A percentile compares a stretch with the other conserved stretches of the same genome.
Conservation (phyloP, 1,139 yeast genomes). For the Scheffersomyces parashehatae region DNA sequence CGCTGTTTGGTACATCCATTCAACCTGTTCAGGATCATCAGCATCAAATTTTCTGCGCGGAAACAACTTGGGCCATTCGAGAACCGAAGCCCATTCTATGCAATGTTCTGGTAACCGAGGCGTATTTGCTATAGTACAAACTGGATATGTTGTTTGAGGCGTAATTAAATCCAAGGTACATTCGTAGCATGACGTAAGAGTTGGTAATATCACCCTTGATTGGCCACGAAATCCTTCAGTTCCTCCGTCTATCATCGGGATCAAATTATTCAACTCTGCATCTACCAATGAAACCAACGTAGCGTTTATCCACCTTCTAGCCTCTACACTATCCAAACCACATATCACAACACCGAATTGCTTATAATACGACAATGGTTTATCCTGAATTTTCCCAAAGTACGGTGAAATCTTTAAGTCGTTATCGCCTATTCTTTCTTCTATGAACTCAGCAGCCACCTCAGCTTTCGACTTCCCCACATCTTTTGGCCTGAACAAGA, state of each 20-base stretch:
- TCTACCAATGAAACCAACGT: slow-evolving; percentile 66
- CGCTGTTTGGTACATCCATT: slow-evolving; percentile 63
- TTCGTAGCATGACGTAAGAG: slow-evolving; percentile 86
- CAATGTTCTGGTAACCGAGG: slow-evolving; percentile 95
- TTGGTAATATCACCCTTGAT: slow-evolving; percentile 82
- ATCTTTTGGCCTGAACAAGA: slow-evolving; percentile 70
- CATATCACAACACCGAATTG: slow-evolving; percentile 77
- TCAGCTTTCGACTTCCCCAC: slow-evolving; percentile 81
- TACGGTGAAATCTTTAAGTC: slow-evolving; percentile 55
- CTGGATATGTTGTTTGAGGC: slow-evolving; percentile 74
- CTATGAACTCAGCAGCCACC: slow-evolving; percentile 70
- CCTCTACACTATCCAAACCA: slow-evolving; percentile 88
- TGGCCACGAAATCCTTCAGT: slow-evolving; percentile 96
- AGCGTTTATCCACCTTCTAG: slow-evolving; percentile 89
- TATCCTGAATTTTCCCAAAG: slow-evolving; percentile 73
- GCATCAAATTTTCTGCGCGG: slow-evolving; percentile 57
- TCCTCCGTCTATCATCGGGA: slow-evolving; percentile 93
- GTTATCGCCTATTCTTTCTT: slow-evolving; percentile 41
- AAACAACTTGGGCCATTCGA: slow-evolving; percentile 67
- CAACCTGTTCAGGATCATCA: slow-evolving; percentile 68
- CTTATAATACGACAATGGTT: slow-evolving; percentile 61
- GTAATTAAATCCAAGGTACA: slow-evolving; percentile 81
- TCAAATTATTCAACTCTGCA: slow-evolving; percentile 51
- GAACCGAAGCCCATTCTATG: slow-evolving; percentile 83
- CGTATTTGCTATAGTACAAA: slow-evolving; percentile 92